Percentiles rank a stretch among this genome's conserved stretches.
Evolutionary conservation across 306 rosid species (phyloP).

Genomic region (Luffa aegyptiaca): DNA sequence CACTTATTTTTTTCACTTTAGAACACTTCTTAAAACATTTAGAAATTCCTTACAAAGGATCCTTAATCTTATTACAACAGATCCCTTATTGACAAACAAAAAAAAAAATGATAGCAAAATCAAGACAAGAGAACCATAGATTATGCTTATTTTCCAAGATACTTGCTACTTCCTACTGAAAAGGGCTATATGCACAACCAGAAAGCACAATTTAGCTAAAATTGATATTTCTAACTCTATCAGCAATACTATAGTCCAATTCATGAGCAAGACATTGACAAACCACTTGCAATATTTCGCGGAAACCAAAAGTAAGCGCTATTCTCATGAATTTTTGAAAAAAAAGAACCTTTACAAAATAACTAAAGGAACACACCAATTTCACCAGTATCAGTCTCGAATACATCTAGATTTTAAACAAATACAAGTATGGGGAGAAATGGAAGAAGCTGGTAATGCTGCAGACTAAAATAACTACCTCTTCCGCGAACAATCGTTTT

Average conservation of each 20-base stretch:
- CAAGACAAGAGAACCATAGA: not conserved
- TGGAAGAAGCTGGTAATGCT: not conserved
- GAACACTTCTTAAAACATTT: too few relatives aligned
- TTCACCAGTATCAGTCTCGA: not conserved
- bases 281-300: not conserved
- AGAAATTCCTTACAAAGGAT: too few relatives aligned
- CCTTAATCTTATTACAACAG: not conserved
- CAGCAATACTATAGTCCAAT: not conserved
- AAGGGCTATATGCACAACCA: not conserved
- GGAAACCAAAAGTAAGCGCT: not conserved
- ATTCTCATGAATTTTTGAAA: not conserved
- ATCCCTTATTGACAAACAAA: not conserved
- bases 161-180: not conserved
- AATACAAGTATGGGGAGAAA: not conserved
- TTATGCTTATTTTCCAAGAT: not conserved
- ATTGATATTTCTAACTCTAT: not conserved
- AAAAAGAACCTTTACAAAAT: too few relatives aligned
- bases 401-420: not conserved
- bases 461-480: slow-evolving; percentile 29
- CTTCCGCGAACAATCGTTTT: slow-evolving; percentile 34
- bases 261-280: not conserved
- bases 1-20: too few relatives aligned
- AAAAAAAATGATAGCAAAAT: not conserved
- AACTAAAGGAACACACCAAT: not conserved
- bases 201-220: not conserved